A percentile compares a stretch with the other conserved stretches of the same genome.
Evolutionary conservation across 179 eudicot genomes (phyloP).

Genomic region (Patellifolia procumbens): DNA sequence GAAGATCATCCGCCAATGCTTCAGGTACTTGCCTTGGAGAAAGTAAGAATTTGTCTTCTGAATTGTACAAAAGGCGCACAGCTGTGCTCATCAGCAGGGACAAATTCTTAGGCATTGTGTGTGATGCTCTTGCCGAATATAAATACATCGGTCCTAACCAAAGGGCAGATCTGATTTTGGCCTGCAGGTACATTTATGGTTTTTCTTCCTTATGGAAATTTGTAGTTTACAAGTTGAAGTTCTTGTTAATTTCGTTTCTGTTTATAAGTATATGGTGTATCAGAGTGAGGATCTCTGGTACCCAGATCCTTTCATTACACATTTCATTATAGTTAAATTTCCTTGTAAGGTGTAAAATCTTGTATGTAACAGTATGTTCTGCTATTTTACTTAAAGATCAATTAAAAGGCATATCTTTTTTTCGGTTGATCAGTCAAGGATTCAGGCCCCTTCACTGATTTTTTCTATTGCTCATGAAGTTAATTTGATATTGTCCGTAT

Average conservation of each 20-base stretch:
- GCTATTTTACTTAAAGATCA: neutral
- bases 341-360: neutral
- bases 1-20: slow-evolving; percentile 26
- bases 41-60: slow-evolving; percentile 54
- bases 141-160: slow-evolving; percentile 87
- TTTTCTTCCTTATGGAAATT: neutral
- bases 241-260: neutral
- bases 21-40: slow-evolving; percentile 30
- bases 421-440: neutral
- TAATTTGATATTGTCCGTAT: neutral
- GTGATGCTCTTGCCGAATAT: slow-evolving; percentile 84
- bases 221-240: neutral
- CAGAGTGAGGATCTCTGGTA: neutral
- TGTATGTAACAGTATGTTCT: neutral
- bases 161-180: slow-evolving; percentile 82
- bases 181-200: slow-evolving; percentile 69
- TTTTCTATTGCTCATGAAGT: neutral
- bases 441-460: neutral
- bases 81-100: slow-evolving; percentile 66
- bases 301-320: slow-evolving; percentile 32
- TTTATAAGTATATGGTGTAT: neutral
- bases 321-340: neutral
- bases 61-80: slow-evolving; percentile 78
- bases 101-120: slow-evolving; percentile 70
- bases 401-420: neutral